Percentiles rank a stretch among this genome's conserved stretches.
phyloP scores from a whole-genome alignment of 1,284 basidiomycete species.

The Cutaneotrichosporon sp. region DNA sequence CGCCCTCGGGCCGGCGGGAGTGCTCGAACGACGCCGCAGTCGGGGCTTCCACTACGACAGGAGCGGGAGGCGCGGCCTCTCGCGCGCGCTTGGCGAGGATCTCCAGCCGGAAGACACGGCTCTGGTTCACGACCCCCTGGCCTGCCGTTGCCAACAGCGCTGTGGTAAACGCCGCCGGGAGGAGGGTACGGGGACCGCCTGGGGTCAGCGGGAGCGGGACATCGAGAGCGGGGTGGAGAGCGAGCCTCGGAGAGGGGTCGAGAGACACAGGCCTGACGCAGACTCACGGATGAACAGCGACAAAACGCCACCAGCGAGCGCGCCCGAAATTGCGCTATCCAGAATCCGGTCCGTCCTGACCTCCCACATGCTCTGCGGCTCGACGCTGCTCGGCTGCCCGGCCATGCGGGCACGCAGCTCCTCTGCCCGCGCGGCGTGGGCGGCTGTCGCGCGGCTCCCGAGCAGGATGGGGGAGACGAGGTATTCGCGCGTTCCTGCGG shows the following conservation, averaged over 20 bases:
- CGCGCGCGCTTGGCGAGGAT: conserved; percentile 20
- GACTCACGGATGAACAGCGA: conserved; percentile 24
- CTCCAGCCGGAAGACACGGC: conserved; percentile 29
- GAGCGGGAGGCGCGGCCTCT: neutral
- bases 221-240: no score
- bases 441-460: conserved; percentile 18
- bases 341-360: conserved; percentile 33
- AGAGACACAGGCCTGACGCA: no score
- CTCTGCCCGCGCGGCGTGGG: conserved; percentile 20
- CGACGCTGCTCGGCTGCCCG: neutral
- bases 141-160: conserved; percentile 29
- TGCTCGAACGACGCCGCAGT: neutral
- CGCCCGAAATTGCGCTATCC: conserved; percentile 38
- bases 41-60: neutral
- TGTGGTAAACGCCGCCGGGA: conserved; percentile 33
- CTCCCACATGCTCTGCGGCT: conserved; percentile 15
- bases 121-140: conserved; percentile 36
- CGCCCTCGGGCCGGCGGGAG: neutral
- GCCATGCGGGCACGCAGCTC: conserved; percentile 1
- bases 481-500: conserved; percentile 37
- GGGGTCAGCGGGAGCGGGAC: conserved; percentile 4
- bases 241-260: no score
- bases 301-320: conserved; percentile 29
- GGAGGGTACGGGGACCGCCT: conserved; percentile 32
- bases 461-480: conserved; percentile 40